Evolutionary conservation across 257 asterid species (phyloP).

Genomic region (Knoxia roxburghii): DNA sequence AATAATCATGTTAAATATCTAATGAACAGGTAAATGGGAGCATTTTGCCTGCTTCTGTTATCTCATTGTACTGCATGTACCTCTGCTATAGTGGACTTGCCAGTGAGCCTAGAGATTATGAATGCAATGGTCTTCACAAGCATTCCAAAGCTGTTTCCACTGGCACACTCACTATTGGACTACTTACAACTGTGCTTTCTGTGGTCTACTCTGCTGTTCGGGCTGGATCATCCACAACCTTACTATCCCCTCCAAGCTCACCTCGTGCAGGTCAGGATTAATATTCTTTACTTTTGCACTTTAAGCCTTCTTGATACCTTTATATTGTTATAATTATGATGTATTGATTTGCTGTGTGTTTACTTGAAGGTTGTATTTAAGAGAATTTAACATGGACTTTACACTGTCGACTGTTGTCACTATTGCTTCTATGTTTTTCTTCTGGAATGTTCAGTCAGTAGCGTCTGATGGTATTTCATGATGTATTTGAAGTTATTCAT

Average conservation of each 20-base stretch:
- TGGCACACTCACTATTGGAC: slow-evolving; percentile 66
- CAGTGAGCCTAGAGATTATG: slow-evolving; percentile 86
- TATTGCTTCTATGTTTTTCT: background rate
- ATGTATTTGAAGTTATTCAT: too few species aligned
- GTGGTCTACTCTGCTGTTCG: slow-evolving; percentile 90
- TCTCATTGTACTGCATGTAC: slow-evolving; percentile 89
- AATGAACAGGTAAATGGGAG: slow-evolving; percentile 63
- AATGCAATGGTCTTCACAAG: slow-evolving; percentile 84
- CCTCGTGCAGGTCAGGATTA: slow-evolving; percentile 65
- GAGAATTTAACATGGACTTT: background rate
- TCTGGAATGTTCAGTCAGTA: background rate
- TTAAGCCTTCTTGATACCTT: background rate
- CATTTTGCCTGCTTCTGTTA: slow-evolving; percentile 82
- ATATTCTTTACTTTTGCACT: background rate
- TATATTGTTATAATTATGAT: background rate
- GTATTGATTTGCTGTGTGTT: background rate
- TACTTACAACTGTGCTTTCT: slow-evolving; percentile 68
- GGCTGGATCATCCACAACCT: slow-evolving; percentile 77
- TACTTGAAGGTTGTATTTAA: background rate
- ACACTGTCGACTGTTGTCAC: background rate
- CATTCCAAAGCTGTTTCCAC: slow-evolving; percentile 80
- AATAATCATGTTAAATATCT: background rate
- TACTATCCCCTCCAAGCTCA: slow-evolving; percentile 86
- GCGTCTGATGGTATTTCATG: too few species aligned
- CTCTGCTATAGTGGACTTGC: slow-evolving; percentile 92